Evolutionary conservation across 2,329 filamentous ascomycete species (phyloP), one percentile per base, ranked within the genome.

Genomic region (Venturia aucupariae): DNA sequence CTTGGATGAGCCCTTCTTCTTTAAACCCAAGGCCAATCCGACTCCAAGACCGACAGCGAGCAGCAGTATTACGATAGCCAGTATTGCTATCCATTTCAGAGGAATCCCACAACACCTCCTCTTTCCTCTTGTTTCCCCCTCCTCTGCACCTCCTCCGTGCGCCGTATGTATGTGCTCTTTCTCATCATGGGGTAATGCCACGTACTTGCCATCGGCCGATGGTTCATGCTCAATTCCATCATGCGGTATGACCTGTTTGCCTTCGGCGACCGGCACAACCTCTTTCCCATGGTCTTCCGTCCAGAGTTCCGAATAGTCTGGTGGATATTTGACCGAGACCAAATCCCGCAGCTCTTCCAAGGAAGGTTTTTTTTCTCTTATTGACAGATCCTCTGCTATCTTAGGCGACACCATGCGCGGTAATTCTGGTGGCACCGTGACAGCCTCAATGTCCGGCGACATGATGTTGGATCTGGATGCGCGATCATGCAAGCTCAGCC

Each of bases 251-350:
- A 60, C 59, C 24, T 60, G 22, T 62, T 62, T 46, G 61, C 61
- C 46, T 42, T 64, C 41, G 5, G 39, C 59, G 42, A 62, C 39
- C n/a, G 51, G 54, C 57, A 61, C 35, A 6, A 30, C 66, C 59
- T 60, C 59, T 60, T 60, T 60, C 38, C 59, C 35, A 30, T 44
- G 38, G 27, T 60, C 59, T 30, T 60, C 59, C 38, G 35, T 44
- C 35, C 59, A 60, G 6, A 44, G 13, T 15, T 44, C 38, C 38
- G 59, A 42, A 6, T 32, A 60, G 38, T 42, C 5, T 15, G 59
- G 41, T 60, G 59, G 59, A 35, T n/a, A 35, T 57, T 57, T 57
- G 17, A 32, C 17, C 27, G 15, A 57, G 4, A 5, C 48, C 17
- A 11, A 35, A 13, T 57, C 51, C 10, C 6, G 51, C n/a, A 27